Evolutionary conservation across 345 rosid species (phyloP).

Genomic region (Pistacia integerrima): DNA sequence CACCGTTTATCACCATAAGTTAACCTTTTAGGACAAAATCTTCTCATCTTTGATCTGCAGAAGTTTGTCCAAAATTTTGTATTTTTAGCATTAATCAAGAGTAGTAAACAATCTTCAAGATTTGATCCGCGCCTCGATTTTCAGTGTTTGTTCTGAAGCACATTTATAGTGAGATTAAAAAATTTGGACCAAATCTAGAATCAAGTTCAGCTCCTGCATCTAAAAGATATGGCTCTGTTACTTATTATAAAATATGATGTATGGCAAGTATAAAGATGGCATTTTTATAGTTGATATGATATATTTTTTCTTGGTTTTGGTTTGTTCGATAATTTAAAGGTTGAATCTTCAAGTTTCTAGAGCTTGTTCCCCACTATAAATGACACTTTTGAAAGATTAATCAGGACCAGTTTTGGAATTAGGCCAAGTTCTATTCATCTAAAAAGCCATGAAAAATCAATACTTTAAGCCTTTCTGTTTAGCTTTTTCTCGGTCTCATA

Average conservation of each 20-base stretch:
- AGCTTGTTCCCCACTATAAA: background rate
- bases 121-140: too few relatives aligned
- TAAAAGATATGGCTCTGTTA: background rate
- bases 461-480: slow-evolving; percentile 22
- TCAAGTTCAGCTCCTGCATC: background rate
- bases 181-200: background rate
- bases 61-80: too few relatives aligned
- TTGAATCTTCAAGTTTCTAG: background rate
- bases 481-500: slow-evolving; percentile 21
- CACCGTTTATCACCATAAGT: background rate
- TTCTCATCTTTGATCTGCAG: background rate
- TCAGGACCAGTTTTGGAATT: background rate
- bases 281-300: too few relatives aligned
- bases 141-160: background rate
- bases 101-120: too few relatives aligned
- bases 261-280: too few relatives aligned
- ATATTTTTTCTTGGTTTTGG: background rate
- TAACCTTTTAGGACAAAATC: background rate
- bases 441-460: background rate
- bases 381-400: background rate
- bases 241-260: too few relatives aligned
- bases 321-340: background rate
- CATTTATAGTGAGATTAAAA: background rate
- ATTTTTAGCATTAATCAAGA: too few relatives aligned
- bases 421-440: background rate